phyloP scores from a whole-genome alignment of 495 filamentous ascomycete genomes.

The Aspergillus haitiensis region DNA sequence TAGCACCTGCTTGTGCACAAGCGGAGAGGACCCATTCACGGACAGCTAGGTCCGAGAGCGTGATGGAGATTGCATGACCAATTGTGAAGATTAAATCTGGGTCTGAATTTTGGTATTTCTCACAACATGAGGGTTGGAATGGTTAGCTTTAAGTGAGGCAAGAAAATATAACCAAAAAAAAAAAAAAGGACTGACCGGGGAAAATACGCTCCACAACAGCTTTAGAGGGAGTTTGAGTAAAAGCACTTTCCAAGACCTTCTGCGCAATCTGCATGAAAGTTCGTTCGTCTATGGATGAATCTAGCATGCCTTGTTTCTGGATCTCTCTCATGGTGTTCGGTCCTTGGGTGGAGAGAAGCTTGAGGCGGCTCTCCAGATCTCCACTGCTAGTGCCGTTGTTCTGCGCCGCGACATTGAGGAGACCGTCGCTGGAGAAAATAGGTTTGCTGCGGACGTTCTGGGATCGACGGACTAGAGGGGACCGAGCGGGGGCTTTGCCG shows the following conservation, averaged over 20 bases:
- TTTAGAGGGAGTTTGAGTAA: conserved; percentile 14
- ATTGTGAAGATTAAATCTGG: conserved; percentile 33
- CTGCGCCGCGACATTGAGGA: not conserved
- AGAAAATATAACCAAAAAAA: not conserved
- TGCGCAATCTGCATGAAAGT: conserved; percentile 25
- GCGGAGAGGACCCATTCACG: conserved; percentile 28
- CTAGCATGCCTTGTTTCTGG: not conserved
- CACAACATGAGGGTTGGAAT: no score
- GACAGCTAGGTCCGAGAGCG: not conserved
- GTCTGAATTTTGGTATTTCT: conserved; percentile 19
- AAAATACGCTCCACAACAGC: conserved; percentile 27
- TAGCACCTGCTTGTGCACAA: conserved; percentile 31
- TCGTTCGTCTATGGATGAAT: not conserved
- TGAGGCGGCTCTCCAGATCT: not conserved
- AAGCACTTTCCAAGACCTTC: conserved; percentile 22
- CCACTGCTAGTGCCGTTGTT: not conserved
- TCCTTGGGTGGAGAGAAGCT: not conserved
- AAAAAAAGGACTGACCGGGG: conserved; percentile 24
- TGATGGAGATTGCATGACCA: conserved; percentile 19
- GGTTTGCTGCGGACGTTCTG: not conserved
- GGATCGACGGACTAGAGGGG: conserved; percentile 10
- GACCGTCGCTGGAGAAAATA: not conserved
- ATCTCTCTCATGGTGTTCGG: not conserved
- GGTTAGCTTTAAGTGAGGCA: no score
- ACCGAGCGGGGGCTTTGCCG: conserved; percentile 6